Conservation (phyloP, 345 rosid genomes). For the Heritiera fomes region DNA sequence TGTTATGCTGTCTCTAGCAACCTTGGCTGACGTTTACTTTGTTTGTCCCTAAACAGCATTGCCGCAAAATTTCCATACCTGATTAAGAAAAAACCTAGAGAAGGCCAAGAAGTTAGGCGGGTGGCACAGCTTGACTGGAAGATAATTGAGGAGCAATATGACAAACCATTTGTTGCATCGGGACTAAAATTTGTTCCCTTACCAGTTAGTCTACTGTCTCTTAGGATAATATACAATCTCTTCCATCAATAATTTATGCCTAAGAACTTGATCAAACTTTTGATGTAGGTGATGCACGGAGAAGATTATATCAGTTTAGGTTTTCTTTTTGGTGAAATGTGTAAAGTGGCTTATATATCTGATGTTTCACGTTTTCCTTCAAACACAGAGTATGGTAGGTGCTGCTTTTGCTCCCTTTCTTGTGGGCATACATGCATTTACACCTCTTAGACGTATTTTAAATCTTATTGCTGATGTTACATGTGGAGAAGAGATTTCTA, state of each 20-base stretch:
- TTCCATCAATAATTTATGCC: slow-evolving; percentile 6
- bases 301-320: slow-evolving; percentile 92
- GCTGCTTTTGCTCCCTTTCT: slow-evolving; percentile 4
- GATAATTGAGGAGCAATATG: slow-evolving; percentile 72
- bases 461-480: background rate
- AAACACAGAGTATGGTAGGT: slow-evolving; percentile 78
- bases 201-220: slow-evolving; percentile 60
- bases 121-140: slow-evolving; percentile 94
- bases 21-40: slow-evolving; percentile 24
- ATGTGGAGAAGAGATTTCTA: background rate
- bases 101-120: slow-evolving; percentile 96
- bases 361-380: slow-evolving; percentile 89
- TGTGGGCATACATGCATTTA: background rate
- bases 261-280: slow-evolving; percentile 20
- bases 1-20: slow-evolving; percentile 13
- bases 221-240: slow-evolving; percentile 15
- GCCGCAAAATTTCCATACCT: slow-evolving; percentile 80
- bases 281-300: slow-evolving; percentile 93
- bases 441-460: background rate
- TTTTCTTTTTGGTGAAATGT: slow-evolving; percentile 84
- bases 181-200: slow-evolving; percentile 73
- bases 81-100: slow-evolving; percentile 75
- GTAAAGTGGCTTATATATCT: slow-evolving; percentile 87
- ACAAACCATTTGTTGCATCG: slow-evolving; percentile 84
- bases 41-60: slow-evolving; percentile 51